These are phyloP conservation scores for Conringia planisiliqua DNA, from an alignment of 345 rosid genomes.

Conservation along the genomic window DNA sequence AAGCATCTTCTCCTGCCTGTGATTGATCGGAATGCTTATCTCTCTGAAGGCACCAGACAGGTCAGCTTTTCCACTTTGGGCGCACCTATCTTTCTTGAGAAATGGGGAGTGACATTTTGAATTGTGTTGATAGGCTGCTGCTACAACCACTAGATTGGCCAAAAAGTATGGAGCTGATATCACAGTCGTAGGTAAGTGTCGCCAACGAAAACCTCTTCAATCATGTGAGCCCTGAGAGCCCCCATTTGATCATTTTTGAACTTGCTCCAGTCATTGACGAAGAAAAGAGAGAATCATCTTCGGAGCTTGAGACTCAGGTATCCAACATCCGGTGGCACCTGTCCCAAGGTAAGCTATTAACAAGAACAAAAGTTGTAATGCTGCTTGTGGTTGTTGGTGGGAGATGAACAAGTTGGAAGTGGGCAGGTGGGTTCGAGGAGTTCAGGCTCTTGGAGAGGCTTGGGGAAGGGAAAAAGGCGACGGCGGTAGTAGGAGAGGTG, in stretches of 20 bases:
- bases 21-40: conserved; percentile 76
- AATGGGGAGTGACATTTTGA: background rate
- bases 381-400: background rate
- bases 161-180: conserved; percentile 91
- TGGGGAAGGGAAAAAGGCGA: conserved; percentile 82
- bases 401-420: background rate
- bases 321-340: conserved; percentile 93
- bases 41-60: conserved; percentile 93
- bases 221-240: background rate
- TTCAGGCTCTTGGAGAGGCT: conserved; percentile 80
- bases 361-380: background rate
- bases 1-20: conserved; percentile 84
- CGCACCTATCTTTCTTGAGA: background rate
- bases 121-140: conserved; percentile 56
- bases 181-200: conserved; percentile 64
- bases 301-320: conserved; percentile 77
- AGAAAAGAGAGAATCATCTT: conserved; percentile 64
- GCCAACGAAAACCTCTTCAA: background rate
- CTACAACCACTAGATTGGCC: conserved; percentile 82
- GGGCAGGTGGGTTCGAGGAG: conserved; percentile 80
- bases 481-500: conserved; percentile 93
- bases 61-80: conserved; percentile 28
- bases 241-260: background rate
- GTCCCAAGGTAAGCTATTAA: conserved; percentile 48
- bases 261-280: conserved; percentile 67